Base-by-base conservation (phyloP, 192 early-diverging fungal genomes). In the Mortierella hygrophila region DNA sequence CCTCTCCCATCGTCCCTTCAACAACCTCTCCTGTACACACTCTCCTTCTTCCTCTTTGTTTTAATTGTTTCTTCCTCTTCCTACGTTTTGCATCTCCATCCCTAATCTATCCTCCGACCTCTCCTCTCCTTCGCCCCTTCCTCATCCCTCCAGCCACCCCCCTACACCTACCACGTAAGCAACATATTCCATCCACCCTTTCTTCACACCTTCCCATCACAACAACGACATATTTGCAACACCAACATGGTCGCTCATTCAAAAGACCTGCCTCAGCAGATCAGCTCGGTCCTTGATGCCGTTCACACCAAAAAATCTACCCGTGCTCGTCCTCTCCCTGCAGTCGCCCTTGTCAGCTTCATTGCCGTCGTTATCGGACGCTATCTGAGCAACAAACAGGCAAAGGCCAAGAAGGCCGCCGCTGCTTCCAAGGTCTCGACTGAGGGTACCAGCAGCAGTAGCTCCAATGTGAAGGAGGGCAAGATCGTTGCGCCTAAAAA, bases 251-350 rank as follows among this genome's bases (percentile, higher is more conserved):
- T 79, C 26, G 84, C 77, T 55, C 84, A 86, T 68, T 86, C 84
- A 72, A 86, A 86, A 68, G 84, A 86, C 79, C 72, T 86, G 84
- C 84, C 84, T 68, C 70, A 81, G 75, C 84, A 86, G 79, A 86
- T 86, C 84, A 86, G 75, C 79, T 74, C 84, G 23, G 84, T 86
- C 44, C 79, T 86, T 15, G 84, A 86, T 63, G 74, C 84, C 2
- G 76, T 86, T 16, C 84, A 78, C 65, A 44, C 78, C 1, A 77
- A 86, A 63, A 77, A 81, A 41, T 81, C 84, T 0, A 29, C 57
- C 54, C 37, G 60, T 42, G 37, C 68, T n/a, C 79, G 84, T 26
- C 79, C 84, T 29, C 75, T 86, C 41, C 84, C 84, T 57, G 84
- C 84, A 18, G 79, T 72, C 0, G 84, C 79, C 40, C 76, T 86